Base-by-base conservation (phyloP, 2,329 filamentous ascomycete species). In the Sporothrix schenckii region DNA sequence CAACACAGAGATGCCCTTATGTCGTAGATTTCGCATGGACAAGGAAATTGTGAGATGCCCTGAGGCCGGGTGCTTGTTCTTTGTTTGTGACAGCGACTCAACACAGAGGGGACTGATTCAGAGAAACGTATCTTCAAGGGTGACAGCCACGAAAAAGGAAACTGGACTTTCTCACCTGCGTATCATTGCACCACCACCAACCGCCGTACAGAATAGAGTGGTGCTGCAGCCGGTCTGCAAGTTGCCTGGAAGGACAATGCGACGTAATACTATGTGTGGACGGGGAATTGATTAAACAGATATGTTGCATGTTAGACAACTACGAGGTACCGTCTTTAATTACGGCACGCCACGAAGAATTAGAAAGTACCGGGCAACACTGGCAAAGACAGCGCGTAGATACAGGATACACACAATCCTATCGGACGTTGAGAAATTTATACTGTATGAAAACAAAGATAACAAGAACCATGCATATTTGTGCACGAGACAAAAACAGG, bases 401-500 rank as follows among this genome's bases (percentile, higher is more conserved):
- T n/a, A 5, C 6, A n/a, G 6, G 7, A 30, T 5, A 14, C 44
- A 24, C 24, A 50, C 44, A 65, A 65, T 3, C 16, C 30, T 19
- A 27, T 53, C 63, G 63, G 63, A 53, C 39, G 30, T 49, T 66
- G n/a, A 53, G 30, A 41, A 16, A 49, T 30, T 30, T 41, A 53
- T 68, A 9, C 6, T 34, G 34, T 34, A 34, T 34, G 34, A 34
- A 24, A 60, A 30, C 4, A 27, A 27, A 68, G 66, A 68, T 68
- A 68, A 68, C 66, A 68, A 58, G 66, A 47, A 68, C 66, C 21
- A 5, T 68, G 50, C 66, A 44, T 58, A 19, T 56, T 34, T 5
- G 24, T 34, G 21, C 34, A 41, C 16, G 27, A 39, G 24, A 30
- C 27, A 27, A 58, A 19, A 39, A 30, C 27, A 58, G 27, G 10